Evolutionary conservation across 768 basidiomycete species (phyloP).

Genomic region (Kwoniella botswanensis): DNA sequence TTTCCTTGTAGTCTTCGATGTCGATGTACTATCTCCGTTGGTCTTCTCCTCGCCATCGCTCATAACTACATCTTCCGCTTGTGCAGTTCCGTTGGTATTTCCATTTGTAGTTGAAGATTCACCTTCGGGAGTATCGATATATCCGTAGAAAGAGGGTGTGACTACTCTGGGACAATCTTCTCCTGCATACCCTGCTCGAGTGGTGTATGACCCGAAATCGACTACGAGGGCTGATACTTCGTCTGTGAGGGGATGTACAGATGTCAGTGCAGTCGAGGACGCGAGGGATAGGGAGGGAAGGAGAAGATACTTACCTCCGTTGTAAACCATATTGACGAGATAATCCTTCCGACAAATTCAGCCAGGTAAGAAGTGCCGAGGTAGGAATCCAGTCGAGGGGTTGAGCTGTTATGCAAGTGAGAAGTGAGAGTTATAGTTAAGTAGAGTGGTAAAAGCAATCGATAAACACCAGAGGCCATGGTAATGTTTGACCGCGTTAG

Average conservation of each 20-base stretch:
- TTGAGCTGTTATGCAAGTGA: not conserved
- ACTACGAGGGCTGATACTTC: conserved; percentile 97
- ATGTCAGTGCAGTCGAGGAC: no score
- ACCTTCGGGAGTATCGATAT: conserved; percentile 58
- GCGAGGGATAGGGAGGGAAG: not conserved
- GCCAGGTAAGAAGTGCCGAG: no score
- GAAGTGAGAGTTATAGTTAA: not conserved
- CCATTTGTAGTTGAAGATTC: conserved; percentile 1
- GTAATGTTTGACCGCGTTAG: not conserved
- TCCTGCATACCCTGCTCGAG: conserved; percentile 95
- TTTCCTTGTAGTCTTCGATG: conserved; percentile 49
- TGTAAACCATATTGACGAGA: conserved; percentile 52
- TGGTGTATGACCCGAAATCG: conserved; percentile 86
- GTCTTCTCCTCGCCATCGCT: conserved; percentile 52
- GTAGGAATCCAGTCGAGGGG: not conserved
- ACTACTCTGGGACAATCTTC: conserved; percentile 94
- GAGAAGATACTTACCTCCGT: conserved; percentile 50
- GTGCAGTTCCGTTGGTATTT: conserved; percentile 47
- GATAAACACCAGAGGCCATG: not conserved
- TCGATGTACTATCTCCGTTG: conserved; percentile 5
- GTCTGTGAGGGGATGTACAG: conserved; percentile 62
- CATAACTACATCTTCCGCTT: conserved; percentile 24
- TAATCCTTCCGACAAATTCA: not conserved
- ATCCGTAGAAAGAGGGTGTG: conserved; percentile 87
- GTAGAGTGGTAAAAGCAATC: not conserved